A percentile compares a stretch with the other conserved stretches of the same genome.
Conservation (phyloP, 2,329 filamentous ascomycete genomes). For the Sarocladium brachiariae region DNA sequence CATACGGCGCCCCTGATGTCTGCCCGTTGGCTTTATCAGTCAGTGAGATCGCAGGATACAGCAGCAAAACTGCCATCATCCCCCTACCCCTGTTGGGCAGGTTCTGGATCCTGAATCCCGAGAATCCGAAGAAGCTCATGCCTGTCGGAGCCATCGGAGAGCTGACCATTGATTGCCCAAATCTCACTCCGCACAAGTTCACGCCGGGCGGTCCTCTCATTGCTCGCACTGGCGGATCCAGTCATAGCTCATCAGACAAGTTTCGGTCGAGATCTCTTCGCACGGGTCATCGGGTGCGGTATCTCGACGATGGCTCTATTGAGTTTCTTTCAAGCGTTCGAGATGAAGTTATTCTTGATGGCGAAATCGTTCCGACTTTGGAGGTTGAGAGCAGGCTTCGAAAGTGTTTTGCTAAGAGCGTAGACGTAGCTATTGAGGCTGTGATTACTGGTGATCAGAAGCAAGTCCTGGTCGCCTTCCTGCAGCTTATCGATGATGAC, state of each 20-base stretch:
- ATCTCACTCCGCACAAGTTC: conserved; percentile 29
- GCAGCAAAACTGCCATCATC: conserved; percentile 33
- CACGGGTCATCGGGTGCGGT: conserved; percentile 44
- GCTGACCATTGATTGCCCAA: conserved; percentile 49
- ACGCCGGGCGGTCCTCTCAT: conserved; percentile 23
- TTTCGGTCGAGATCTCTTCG: conserved; percentile 35
- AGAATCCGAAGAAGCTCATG: conserved; percentile 42
- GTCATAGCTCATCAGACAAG: conserved; percentile 15
- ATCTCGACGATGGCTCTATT: conserved; percentile 40
- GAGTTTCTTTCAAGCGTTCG: conserved; percentile 39
- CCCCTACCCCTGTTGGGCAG: conserved; percentile 40
- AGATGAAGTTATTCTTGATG: conserved; percentile 34
- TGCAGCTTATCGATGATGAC: conserved; percentile 38
- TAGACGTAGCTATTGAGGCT: conserved; percentile 43
- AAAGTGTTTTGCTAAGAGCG: conserved; percentile 35
- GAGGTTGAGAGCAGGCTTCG: conserved; percentile 42
- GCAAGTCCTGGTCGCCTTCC: conserved; percentile 39
- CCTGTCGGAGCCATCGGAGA: conserved; percentile 51
- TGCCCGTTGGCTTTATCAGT: conserved; percentile 46
- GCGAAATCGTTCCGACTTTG: conserved; percentile 32
- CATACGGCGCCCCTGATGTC: conserved; percentile 44
- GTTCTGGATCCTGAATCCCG: conserved; percentile 46
- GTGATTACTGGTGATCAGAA: conserved; percentile 37
- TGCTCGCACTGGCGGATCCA: conserved; percentile 15
- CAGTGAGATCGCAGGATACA: conserved; percentile 32